Conservation (phyloP, 2,329 filamentous ascomycete species). For the Xylaria multiplex region DNA sequence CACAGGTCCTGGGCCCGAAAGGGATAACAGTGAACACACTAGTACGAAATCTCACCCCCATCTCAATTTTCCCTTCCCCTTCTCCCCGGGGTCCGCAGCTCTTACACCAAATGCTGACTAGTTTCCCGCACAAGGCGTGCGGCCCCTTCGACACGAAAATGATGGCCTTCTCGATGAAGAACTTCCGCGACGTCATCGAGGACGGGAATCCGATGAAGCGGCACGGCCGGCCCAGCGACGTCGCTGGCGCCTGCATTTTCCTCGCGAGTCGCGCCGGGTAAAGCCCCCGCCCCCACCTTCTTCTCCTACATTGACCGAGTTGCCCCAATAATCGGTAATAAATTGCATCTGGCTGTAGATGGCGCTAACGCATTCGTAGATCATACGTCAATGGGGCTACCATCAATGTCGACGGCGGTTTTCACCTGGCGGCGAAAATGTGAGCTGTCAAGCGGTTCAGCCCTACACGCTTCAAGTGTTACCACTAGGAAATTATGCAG, state of each 20-base stretch:
- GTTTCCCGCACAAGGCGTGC: slow-evolving; percentile 20
- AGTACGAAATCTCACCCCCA: slow-evolving; percentile 58
- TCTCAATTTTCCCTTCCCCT: background rate
- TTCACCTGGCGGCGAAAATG: slow-evolving; percentile 58
- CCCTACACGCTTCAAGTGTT: background rate
- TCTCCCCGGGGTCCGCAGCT: too few species aligned
- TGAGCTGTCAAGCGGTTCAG: slow-evolving; percentile 42
- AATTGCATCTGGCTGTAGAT: background rate
- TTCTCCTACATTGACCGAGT: background rate
- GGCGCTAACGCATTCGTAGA: slow-evolving; percentile 38
- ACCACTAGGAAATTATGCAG: background rate
- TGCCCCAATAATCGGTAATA: background rate
- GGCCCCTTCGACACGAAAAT: slow-evolving; percentile 77
- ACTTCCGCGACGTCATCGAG: slow-evolving; percentile 64
- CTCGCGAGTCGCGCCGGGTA: slow-evolving; percentile 72
- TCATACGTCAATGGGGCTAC: slow-evolving; percentile 73
- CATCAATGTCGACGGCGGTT: slow-evolving; percentile 70
- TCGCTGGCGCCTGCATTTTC: slow-evolving; percentile 77
- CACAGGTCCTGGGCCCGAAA: slow-evolving; percentile 67
- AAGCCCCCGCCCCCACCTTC: slow-evolving; percentile 37
- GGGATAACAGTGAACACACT: slow-evolving; percentile 74
- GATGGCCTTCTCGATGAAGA: slow-evolving; percentile 70
- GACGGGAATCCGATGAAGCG: slow-evolving; percentile 70
- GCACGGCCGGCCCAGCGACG: slow-evolving; percentile 74
- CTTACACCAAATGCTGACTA: too few species aligned